Evolutionary conservation across 805 yeast species (phyloP), one percentile per base, ranked within the genome.

Genomic region (Candida yuanshanica): DNA sequence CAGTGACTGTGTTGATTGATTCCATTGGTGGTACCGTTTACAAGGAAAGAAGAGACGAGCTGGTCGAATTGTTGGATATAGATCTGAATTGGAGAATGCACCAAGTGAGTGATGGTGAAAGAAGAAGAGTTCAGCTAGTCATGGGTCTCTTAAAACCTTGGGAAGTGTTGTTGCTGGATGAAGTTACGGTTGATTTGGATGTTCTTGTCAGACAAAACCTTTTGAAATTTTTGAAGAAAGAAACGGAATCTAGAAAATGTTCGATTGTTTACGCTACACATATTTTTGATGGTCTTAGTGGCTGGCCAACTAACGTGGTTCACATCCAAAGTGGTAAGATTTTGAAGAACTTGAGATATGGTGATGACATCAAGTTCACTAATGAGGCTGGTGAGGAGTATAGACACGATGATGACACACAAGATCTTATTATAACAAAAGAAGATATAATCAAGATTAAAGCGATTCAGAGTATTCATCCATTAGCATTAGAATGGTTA

Each of bases 131-230:
- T 2, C 99, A 93, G 58, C 67, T 93, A 43, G 85, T 82, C 25
- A 89, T 93, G 96, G 98, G 98, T 0, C 69, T 93, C 36, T 65
- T 91, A 46, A 81, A 83, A 53, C 97, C 97, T 6, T 93, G 97
- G 95, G 79, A 77, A 46, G 70, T 89, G 17, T 65, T 93, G 24
- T 66, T 93, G n/a, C 68, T 93, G 36, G 99, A 93, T 60, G 99
- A 93, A 60, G 98, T 93, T 29, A 93, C 99, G 0, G 96, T 93
- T 21, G 99, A 93, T 61, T 70, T 93, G 50, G 99, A 93, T 58
- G 99, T 93, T 7, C 70, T 93, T 37, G 98, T 90, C 2, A 72
- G 99, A 51, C 77, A 80, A 25, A 71, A 87, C 41, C 65, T 93
- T 37, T 66, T 93, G 47, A 66, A 71, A 2, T 93, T 86, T 58